A percentile compares a stretch with the other conserved stretches of the same genome.
Evolutionary conservation across 179 eudicot species (phyloP).

Genomic region (Corrigiola litoralis): DNA sequence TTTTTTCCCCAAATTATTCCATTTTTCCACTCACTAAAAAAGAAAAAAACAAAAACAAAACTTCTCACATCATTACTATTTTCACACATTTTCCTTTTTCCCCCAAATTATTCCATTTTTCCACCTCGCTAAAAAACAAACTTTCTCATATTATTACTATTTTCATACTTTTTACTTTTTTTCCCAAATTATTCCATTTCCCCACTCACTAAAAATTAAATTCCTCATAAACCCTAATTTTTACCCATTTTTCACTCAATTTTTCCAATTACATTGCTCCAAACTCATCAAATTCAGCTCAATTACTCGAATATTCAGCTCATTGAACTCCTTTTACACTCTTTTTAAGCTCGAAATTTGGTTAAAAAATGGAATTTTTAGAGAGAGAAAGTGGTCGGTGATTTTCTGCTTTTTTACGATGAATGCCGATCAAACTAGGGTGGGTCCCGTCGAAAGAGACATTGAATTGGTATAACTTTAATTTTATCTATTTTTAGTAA

Average conservation of each 20-base stretch:
- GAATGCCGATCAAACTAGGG: constrained; percentile 32
- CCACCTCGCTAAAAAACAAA: neutral
- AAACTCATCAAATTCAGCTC: neutral
- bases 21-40: too few relatives aligned
- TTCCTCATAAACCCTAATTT: constrained; percentile 18
- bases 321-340: constrained; percentile 8
- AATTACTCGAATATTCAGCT: constrained; percentile 11
- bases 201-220: neutral
- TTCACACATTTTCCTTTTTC: neutral
- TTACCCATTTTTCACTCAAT: neutral
- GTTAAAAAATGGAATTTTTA: neutral
- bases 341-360: neutral
- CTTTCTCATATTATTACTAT: neutral
- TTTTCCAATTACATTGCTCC: neutral
- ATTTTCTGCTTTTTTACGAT: constrained; percentile 15
- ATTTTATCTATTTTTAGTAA: neutral
- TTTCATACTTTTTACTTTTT: too few relatives aligned
- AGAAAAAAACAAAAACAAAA: too few relatives aligned
- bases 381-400: constrained; percentile 20
- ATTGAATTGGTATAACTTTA: constrained; percentile 39
- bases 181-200: constrained; percentile 7
- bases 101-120: neutral
- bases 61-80: too few relatives aligned
- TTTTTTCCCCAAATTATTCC: too few relatives aligned
- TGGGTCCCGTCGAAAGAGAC: constrained; percentile 32